These are phyloP conservation scores for Quercus agrifolia DNA, from an alignment of 306 rosid genomes.

Conservation along the genomic window DNA sequence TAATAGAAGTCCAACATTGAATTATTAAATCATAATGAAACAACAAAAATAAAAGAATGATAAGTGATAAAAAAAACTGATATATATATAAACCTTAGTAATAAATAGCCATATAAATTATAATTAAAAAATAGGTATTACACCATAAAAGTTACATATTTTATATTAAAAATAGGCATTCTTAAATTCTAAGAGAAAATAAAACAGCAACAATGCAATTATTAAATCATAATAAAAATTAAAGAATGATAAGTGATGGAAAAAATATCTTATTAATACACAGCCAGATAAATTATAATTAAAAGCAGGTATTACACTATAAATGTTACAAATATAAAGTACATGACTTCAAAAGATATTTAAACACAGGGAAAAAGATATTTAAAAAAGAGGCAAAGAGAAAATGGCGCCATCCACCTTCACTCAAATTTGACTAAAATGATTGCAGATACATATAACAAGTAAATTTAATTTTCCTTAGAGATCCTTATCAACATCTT, in stretches of 20 bases:
- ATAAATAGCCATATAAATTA: too few relatives aligned
- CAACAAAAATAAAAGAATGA: background rate
- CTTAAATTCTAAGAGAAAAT: background rate
- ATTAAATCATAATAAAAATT: background rate
- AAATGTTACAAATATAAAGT: background rate
- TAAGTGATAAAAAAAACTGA: background rate
- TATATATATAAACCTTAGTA: too few relatives aligned
- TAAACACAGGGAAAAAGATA: background rate
- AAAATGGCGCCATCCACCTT: background rate
- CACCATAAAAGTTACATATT: too few relatives aligned
- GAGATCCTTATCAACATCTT: background rate
- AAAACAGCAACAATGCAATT: background rate
- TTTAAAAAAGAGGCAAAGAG: background rate
- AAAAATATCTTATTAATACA: background rate
- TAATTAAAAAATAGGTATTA: too few relatives aligned
- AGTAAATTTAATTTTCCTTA: background rate
- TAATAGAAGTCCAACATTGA: background rate
- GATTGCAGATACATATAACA: background rate
- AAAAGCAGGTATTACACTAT: background rate
- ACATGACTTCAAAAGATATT: background rate
- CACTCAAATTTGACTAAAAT: background rate
- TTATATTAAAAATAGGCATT: too few relatives aligned
- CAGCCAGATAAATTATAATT: background rate
- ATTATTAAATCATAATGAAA: background rate
- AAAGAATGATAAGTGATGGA: background rate